A percentile compares a stretch with the other conserved stretches of the same genome.
Evolutionary conservation across 1,284 basidiomycete genomes (phyloP).

Genomic region (Coriolopsis trogii): DNA sequence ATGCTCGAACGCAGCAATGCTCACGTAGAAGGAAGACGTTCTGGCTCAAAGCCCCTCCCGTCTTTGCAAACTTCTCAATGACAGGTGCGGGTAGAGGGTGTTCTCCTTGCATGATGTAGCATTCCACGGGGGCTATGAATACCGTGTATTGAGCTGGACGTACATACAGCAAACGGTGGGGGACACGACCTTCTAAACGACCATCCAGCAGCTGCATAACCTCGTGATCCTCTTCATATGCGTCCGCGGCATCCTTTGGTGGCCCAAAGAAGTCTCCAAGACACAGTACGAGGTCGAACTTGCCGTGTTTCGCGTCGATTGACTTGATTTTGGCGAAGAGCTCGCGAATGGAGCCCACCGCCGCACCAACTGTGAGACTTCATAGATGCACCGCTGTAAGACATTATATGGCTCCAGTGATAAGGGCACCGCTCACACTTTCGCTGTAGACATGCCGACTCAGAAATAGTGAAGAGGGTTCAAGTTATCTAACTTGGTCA

Average conservation of each 20-base stretch:
- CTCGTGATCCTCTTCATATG: constrained; percentile 50
- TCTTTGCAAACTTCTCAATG: constrained; percentile 72
- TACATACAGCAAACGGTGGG: constrained; percentile 4
- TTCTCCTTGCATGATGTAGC: constrained; percentile 90
- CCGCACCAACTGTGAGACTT: constrained; percentile 88
- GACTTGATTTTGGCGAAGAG: constrained; percentile 82
- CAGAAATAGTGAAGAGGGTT: no score
- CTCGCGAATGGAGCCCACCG: constrained; percentile 73
- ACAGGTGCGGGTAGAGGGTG: constrained; percentile 73
- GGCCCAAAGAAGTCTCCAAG: constrained; percentile 90
- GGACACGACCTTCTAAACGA: constrained; percentile 57
- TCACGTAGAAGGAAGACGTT: constrained; percentile 86
- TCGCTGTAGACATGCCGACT: constrained; percentile 18
- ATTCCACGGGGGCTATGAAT: constrained; percentile 77
- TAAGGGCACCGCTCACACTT: constrained; percentile 21
- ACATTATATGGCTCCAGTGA: background rate
- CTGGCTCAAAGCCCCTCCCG: constrained; percentile 77
- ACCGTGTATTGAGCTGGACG: constrained; percentile 9
- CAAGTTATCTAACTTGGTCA: no score
- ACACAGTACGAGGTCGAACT: constrained; percentile 88
- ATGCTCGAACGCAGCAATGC: constrained; percentile 29
- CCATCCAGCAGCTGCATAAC: constrained; percentile 65
- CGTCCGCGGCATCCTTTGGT: constrained; percentile 45
- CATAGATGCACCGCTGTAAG: background rate
- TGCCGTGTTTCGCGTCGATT: constrained; percentile 93